Evolutionary conservation across 306 rosid genomes (phyloP), one percentile per base, ranked within the genome.

Genomic region (Mimosa bimucronata): DNA sequence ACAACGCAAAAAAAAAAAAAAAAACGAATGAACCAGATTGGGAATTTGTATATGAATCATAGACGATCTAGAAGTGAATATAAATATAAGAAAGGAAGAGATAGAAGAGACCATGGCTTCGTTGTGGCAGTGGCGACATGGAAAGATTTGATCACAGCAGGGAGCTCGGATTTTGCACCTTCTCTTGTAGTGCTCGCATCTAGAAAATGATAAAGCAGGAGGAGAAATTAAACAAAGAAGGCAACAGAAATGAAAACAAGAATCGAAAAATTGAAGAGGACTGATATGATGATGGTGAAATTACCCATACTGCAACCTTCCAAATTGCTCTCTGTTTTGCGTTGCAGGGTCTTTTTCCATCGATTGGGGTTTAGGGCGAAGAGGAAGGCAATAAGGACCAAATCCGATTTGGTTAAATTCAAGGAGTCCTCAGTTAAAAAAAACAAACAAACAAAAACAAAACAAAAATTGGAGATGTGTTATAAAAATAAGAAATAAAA

Each of bases 121-220:
- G 91, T 90, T 90, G 86, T 90, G 94, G 83, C 94, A 92, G 69
- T 92, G 94, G 76, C 93, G 91, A 76, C 94, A 92, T 13, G 85
- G 66, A 57, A 88, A 92, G 67, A 88, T 81, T 78, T 80, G 85
- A 68, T 88, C 85, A 79, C 97, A 92, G 48, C 97, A 92, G 0
- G 94, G 94, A 14, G 97, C 87, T 66, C 91, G 91, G 79, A 92
- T 88, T 73, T 74, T 88, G 88, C 94, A 90, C 38, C 92, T 81
- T 72, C 93, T 85, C 79, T 71, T 79, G 18, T 92, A 92, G 81
- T 92, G 94, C 26, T 83, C 81, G 81, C 97, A 89, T 45, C 94
- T 88, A 65, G 18, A n/a, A 55, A 40, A 28, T n/a, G 78, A 15
- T 38, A 69, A 6, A 67, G 50, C 19, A 13, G 13, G 3, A 13